Evolutionary conservation across 768 basidiomycete genomes (phyloP), one percentile per base, ranked within the genome.

Genomic region (Mycena chlorophos): DNA sequence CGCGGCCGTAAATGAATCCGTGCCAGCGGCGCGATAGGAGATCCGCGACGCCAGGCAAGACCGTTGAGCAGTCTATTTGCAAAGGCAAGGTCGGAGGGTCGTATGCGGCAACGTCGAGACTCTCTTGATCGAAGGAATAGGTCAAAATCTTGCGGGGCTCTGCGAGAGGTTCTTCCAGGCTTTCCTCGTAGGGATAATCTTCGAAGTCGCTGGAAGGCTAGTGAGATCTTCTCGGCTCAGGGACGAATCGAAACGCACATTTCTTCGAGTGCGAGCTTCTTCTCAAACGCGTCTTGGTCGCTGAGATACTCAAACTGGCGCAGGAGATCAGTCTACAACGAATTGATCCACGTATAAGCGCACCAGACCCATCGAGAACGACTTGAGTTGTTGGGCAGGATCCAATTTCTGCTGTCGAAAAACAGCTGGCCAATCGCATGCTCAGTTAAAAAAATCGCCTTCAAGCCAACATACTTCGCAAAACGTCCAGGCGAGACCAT

Each of bases 311-410:
- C 56, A 26, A 52, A 58, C 60, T 61, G 31, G 8, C 13, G 20
- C 5, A 42, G 8, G 6, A 16, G 6, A 42, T 16, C 20, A 22
- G 20, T 22, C 20, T 6, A 42, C 20, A 16, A 42, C 5, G 20
- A 6, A n/a, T n/a, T n/a, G n/a, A n/a, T n/a, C n/a, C n/a, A n/a
- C n/a, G n/a, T n/a, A n/a, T n/a, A n/a, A n/a, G 60, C 65, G 5
- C 49, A 68, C 69, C 45, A 71, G 16, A 0, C 66, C 68, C 49
- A 63, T 60, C 1, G 69, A 59, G 34, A 66, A 65, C 0, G 49
- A 49, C 22, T 62, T 61, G 47, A 68, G 67, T 19, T 42, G 40
- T 19, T 42, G 40, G 8, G 40, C 5, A 8, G 22, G 5, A 22
- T 42, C 40, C 8, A 42, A 22, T 42, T 42, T 42, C 40, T 64